phyloP scores from a whole-genome alignment of 345 rosid species.

The Salix caprea region DNA sequence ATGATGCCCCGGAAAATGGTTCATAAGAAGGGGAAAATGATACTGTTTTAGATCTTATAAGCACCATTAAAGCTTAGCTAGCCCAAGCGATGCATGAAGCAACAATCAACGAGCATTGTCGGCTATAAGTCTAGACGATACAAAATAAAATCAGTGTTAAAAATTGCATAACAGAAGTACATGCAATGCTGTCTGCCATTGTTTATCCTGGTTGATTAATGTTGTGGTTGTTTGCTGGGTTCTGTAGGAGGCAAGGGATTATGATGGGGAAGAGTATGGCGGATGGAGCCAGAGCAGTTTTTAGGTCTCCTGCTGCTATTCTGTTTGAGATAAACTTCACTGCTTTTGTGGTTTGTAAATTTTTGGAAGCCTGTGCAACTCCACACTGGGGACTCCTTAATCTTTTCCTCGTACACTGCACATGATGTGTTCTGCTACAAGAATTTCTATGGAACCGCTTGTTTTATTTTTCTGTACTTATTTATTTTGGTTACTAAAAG shows the following conservation, averaged over 20 bases:
- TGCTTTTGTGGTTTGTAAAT: neutral
- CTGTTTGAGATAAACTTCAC: neutral
- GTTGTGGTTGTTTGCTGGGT: conserved; percentile 1
- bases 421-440: neutral
- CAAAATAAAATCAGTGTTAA: neutral
- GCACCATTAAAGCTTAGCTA: neutral
- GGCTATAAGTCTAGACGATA: neutral
- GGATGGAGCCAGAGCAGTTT: conserved; percentile 70
- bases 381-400: neutral
- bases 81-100: neutral
- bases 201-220: neutral
- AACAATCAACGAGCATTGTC: neutral
- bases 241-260: conserved; percentile 31
- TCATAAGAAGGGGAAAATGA: neutral
- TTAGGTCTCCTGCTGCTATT: conserved; percentile 4
- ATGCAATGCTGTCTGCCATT: neutral
- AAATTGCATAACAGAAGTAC: neutral
- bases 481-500: too few relatives aligned
- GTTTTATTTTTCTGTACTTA: too few relatives aligned
- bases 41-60: neutral
- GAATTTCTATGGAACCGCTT: neutral
- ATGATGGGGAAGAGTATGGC: conserved; percentile 44
- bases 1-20: neutral
- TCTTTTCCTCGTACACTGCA: neutral
- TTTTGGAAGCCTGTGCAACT: neutral